These are phyloP conservation scores for Pythium brachiatum DNA, from an alignment of 352 stramenopile species.

Conservation along the genomic window DNA sequence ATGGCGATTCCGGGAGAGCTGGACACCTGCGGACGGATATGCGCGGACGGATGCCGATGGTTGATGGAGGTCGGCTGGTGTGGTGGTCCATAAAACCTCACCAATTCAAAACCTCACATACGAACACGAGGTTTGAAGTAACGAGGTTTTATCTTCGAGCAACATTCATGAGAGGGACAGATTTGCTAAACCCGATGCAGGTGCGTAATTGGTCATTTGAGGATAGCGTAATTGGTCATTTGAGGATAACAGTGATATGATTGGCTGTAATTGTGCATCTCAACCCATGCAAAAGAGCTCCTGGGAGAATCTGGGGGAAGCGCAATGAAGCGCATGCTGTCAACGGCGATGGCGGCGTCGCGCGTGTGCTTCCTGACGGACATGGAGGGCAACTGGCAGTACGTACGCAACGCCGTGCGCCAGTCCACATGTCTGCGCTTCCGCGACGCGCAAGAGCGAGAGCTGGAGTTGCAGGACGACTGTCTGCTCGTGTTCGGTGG, in stretches of 20 bases:
- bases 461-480: constrained; percentile 62
- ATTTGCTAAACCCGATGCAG: background rate
- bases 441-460: constrained; percentile 28
- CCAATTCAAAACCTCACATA: background rate
- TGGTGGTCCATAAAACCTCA: constrained; percentile 23
- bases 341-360: constrained; percentile 15
- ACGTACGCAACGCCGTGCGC: constrained; percentile 62
- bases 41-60: constrained; percentile 3
- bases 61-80: constrained; percentile 11
- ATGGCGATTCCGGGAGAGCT: constrained; percentile 12
- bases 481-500: constrained; percentile 89
- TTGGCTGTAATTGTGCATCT: constrained; percentile 8
- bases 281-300: constrained; percentile 3
- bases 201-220: no score
- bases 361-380: constrained; percentile 76
- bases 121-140: background rate
- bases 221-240: no score
- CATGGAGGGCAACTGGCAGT: constrained; percentile 79
- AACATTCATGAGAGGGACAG: background rate
- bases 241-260: no score
- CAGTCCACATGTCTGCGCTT: constrained; percentile 64
- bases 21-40: background rate
- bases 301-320: background rate
- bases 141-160: constrained; percentile 4
- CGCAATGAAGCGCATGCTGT: constrained; percentile 21